Conservation (phyloP, 148 eudicot species). For the Chenopodium suecicum region DNA sequence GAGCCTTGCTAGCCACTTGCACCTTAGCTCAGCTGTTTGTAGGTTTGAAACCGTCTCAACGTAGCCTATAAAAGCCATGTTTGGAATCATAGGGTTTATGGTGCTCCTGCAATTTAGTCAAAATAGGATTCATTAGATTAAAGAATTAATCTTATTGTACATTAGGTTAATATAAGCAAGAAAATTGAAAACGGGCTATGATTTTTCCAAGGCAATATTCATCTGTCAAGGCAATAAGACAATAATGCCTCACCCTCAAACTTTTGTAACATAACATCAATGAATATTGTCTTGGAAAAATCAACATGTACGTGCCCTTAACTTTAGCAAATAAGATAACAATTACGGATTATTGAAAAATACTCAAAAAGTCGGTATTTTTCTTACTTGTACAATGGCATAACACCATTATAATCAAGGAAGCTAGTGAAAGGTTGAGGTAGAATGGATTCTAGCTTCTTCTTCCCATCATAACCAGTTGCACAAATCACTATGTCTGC, state of each 20-base stretch:
- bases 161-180: not conserved
- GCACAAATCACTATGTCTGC: slow-evolving; percentile 85
- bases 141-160: not conserved
- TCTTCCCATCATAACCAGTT: slow-evolving; percentile 84
- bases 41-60: slow-evolving; percentile 87
- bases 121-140: not conserved
- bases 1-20: slow-evolving; percentile 73
- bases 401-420: slow-evolving; percentile 71
- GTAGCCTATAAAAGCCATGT: slow-evolving; percentile 92
- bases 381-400: slow-evolving; percentile 75
- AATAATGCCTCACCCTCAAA: not conserved
- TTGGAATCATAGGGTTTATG: slow-evolving; percentile 85
- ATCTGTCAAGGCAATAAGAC: not conserved
- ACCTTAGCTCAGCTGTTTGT: slow-evolving; percentile 81
- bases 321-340: too few species aligned
- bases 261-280: not conserved
- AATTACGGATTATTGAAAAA: too few species aligned
- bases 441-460: slow-evolving; percentile 58
- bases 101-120: slow-evolving; percentile 56
- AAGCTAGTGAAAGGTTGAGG: slow-evolving; percentile 72
- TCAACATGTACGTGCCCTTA: too few species aligned
- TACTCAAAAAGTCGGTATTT: not conserved
- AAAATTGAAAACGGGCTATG: not conserved
- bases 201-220: not conserved
- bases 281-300: too few species aligned